Conservation (phyloP, 1,139 yeast genomes). For the Zygosaccharomyces sapae region DNA sequence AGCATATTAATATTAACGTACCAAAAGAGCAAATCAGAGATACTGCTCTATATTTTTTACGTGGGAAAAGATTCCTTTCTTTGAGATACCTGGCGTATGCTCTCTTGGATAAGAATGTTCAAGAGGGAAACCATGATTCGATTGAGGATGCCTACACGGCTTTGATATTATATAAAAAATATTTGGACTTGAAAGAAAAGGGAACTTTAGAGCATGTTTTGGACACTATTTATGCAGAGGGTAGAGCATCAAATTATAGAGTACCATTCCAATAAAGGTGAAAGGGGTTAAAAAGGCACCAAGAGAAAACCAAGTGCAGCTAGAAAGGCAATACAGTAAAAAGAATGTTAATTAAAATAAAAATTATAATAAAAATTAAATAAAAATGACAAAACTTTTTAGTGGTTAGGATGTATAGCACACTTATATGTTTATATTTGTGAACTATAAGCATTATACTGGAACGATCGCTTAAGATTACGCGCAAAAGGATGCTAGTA, state of each 20-base stretch:
- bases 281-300: not conserved
- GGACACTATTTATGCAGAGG: conserved; percentile 70
- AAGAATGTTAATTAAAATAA: not conserved
- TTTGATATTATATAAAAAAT: conserved; percentile 66
- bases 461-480: not conserved
- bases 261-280: conserved; percentile 43
- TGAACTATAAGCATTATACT: not conserved
- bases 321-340: not conserved
- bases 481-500: not conserved
- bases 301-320: not conserved
- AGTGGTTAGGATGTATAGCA: not conserved
- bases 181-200: conserved; percentile 52
- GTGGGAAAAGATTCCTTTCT: conserved; percentile 72
- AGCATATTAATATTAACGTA: conserved; percentile 87
- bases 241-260: conserved; percentile 55
- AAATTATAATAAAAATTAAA: not conserved
- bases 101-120: conserved; percentile 70
- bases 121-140: conserved; percentile 91
- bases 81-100: conserved; percentile 83
- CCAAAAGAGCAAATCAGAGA: conserved; percentile 84
- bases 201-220: conserved; percentile 62
- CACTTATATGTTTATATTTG: conserved; percentile 1
- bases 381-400: not conserved
- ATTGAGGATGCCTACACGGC: conserved; percentile 95
- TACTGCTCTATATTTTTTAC: conserved; percentile 75